Percentiles rank a stretch among this genome's conserved stretches.
These are phyloP conservation scores for Sherardia arvensis DNA, from an alignment of 257 asterid species.

Conservation along the genomic window DNA sequence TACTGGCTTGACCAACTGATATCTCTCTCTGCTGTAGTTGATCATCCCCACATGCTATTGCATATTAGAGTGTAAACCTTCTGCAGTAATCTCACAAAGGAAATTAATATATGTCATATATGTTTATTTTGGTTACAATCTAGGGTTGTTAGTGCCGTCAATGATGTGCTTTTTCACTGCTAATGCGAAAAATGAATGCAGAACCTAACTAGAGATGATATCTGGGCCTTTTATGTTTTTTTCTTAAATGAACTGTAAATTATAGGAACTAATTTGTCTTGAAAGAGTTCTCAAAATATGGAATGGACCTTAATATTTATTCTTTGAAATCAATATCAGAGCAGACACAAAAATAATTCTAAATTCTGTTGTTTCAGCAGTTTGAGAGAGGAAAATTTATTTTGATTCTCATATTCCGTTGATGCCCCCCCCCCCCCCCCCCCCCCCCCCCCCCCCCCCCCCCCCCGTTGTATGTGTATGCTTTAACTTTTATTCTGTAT, in stretches of 20 bases:
- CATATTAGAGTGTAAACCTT: not conserved
- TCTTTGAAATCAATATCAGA: not conserved
- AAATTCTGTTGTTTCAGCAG: not conserved
- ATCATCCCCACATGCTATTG: not conserved
- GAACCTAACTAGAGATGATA: not conserved
- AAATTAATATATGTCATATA: not conserved
- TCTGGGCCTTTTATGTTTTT: not conserved
- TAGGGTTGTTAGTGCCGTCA: not conserved
- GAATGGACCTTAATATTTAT: not conserved
- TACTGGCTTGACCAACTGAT: not conserved
- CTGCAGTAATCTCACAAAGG: not conserved
- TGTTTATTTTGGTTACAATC: not conserved
- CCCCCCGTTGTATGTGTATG: no score
- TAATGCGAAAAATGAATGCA: not conserved
- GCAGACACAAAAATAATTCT: not conserved
- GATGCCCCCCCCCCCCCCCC: no score
- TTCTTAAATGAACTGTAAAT: not conserved
- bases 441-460: no score
- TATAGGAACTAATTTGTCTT: not conserved
- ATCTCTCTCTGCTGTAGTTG: not conserved
- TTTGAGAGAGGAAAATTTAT: not conserved
- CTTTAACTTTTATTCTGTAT: not conserved
- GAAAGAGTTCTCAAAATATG: not conserved
- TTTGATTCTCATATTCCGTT: not conserved
- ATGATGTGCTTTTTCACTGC: not conserved